Percentiles rank a stretch among this genome's conserved stretches.
phyloP scores from a whole-genome alignment of 495 filamentous ascomycete genomes.

The Bombardia bombarda region DNA sequence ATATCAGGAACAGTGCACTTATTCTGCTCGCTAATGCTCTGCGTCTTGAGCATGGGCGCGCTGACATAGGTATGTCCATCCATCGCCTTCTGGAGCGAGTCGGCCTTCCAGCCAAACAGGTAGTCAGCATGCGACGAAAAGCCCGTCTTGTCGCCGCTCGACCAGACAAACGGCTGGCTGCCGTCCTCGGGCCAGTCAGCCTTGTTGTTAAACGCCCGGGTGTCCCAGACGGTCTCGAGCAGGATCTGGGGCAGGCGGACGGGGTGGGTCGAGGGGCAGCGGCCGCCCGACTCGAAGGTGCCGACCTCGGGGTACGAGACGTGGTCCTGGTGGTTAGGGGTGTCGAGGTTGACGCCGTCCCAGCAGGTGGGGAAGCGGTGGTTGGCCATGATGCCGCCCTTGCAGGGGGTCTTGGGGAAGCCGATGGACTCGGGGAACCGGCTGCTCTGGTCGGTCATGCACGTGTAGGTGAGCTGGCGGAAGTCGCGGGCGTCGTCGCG shows the following conservation, averaged over 20 bases:
- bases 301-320: constrained; percentile 27
- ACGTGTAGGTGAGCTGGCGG: constrained; percentile 34
- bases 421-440: constrained; percentile 20
- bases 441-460: constrained; percentile 19
- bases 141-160: constrained; percentile 28
- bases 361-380: constrained; percentile 23
- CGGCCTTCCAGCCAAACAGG: constrained; percentile 31
- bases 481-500: constrained; percentile 27
- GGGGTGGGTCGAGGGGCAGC: constrained; percentile 23
- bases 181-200: constrained; percentile 32
- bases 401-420: constrained; percentile 26
- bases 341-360: constrained; percentile 22
- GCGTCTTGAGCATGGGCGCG: constrained; percentile 28
- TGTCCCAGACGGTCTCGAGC: constrained; percentile 36
- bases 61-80: constrained; percentile 29
- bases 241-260: constrained; percentile 29
- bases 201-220: constrained; percentile 28
- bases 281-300: constrained; percentile 25
- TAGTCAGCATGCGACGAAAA: constrained; percentile 32
- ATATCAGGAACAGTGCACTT: constrained; percentile 23
- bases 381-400: constrained; percentile 28
- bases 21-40: constrained; percentile 31
- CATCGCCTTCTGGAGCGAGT: constrained; percentile 31
- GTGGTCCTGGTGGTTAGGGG: constrained; percentile 26
- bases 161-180: constrained; percentile 40